Evolutionary conservation across 805 yeast species (phyloP).

Genomic region (Candida jianshihensis): DNA sequence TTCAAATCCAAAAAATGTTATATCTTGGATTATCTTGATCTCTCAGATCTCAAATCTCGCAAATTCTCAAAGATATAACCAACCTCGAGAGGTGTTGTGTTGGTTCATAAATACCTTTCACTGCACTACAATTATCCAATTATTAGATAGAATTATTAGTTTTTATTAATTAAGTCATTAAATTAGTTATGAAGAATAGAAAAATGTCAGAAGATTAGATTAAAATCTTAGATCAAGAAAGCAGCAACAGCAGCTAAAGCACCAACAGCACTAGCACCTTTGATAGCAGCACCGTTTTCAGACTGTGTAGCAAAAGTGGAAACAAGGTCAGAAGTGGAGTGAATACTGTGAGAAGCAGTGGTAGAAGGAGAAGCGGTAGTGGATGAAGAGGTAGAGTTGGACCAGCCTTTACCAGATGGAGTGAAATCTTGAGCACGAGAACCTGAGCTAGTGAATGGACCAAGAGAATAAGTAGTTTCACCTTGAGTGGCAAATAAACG

Average conservation of each 20-base stretch:
- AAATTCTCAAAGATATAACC: no score
- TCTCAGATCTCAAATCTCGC: no score
- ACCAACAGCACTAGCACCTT: conserved; percentile 16
- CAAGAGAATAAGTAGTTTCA: conserved; percentile 14
- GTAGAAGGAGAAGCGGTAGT: conserved; percentile 3
- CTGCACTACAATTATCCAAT: no score
- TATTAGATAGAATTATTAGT: no score
- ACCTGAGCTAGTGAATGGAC: conserved; percentile 17
- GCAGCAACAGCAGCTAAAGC: conserved; percentile 27
- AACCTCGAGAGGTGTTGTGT: no score
- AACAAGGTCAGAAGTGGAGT: background rate
- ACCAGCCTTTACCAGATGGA: conserved; percentile 14
- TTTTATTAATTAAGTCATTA: no score
- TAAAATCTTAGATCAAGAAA: conserved; percentile 18
- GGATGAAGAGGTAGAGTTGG: conserved; percentile 6
- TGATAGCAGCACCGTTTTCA: conserved; percentile 21
- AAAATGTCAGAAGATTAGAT: background rate
- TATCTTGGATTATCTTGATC: no score
- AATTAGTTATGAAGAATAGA: no score
- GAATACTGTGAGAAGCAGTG: conserved; percentile 2
- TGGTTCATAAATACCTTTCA: no score
- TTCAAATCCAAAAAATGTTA: no score
- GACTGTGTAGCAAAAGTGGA: conserved; percentile 8
- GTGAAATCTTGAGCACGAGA: conserved; percentile 19
- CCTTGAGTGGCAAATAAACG: conserved; percentile 8